These are phyloP conservation scores for Sphenostylis stenocarpa DNA, from an alignment of 306 rosid species.

Conservation along the genomic window DNA sequence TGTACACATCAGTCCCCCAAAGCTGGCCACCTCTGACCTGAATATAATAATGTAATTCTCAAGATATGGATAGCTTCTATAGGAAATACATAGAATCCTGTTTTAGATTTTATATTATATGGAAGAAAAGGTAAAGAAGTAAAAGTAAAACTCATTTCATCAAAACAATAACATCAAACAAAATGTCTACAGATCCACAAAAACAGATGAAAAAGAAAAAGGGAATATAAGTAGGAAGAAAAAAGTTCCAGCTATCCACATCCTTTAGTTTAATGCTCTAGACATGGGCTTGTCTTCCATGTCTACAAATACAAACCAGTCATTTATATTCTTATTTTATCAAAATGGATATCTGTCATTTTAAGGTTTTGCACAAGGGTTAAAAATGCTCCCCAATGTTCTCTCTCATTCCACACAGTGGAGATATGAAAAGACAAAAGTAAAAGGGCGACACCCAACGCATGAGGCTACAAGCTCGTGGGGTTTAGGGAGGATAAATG, in stretches of 20 bases:
- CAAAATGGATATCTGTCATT: not conserved
- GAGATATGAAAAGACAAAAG: not conserved
- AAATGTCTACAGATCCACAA: not conserved
- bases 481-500: not conserved
- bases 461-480: not conserved
- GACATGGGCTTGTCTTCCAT: constrained; percentile 1
- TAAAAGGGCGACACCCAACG: not conserved
- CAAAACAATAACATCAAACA: constrained; percentile 14
- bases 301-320: constrained; percentile 7
- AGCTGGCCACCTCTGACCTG: constrained; percentile 99
- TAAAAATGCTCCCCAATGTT: not conserved
- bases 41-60: constrained; percentile 38
- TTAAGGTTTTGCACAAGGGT: not conserved
- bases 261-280: constrained; percentile 10
- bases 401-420: not conserved
- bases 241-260: not conserved
- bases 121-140: not conserved
- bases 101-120: not conserved
- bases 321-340: constrained; percentile 5
- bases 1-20: constrained; percentile 98
- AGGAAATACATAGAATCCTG: not conserved
- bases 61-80: constrained; percentile 15
- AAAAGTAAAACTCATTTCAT: constrained; percentile 1
- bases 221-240: not conserved
- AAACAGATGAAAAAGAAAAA: not conserved